Percentiles rank a stretch among this genome's conserved stretches.
phyloP scores from a whole-genome alignment of 257 asterid genomes.

The Avicennia marina region DNA sequence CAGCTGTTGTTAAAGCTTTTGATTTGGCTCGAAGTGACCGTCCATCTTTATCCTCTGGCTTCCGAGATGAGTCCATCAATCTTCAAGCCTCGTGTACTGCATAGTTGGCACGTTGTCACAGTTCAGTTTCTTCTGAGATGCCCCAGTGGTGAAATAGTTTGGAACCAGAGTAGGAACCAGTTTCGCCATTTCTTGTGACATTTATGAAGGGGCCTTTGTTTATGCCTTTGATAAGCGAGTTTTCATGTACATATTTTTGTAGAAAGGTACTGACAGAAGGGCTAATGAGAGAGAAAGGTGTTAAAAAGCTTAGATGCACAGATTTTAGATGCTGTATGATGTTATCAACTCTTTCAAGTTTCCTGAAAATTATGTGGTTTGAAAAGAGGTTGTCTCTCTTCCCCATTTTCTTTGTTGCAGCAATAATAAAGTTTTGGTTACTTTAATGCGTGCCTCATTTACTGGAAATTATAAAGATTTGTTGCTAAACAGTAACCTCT shows the following conservation, averaged over 20 bases:
- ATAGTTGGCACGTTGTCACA: not conserved
- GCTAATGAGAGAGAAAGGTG: too few species aligned
- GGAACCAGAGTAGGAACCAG: not conserved
- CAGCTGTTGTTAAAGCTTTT: not conserved
- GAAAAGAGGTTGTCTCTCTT: not conserved
- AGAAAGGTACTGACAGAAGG: conserved; percentile 11
- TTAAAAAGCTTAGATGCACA: conserved; percentile 9
- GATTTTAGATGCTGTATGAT: conserved; percentile 12
- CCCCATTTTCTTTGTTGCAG: not conserved
- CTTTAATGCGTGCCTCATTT: too few species aligned
- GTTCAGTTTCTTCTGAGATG: not conserved
- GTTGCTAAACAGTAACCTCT: too few species aligned
- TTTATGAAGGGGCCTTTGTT: not conserved
- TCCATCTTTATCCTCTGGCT: not conserved
- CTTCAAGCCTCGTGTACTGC: not conserved
- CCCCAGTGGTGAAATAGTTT: too few species aligned
- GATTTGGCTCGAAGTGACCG: not conserved
- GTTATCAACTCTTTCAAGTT: conserved; percentile 10
- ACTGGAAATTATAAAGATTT: too few species aligned
- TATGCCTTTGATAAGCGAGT: conserved; percentile 7
- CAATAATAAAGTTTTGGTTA: not conserved
- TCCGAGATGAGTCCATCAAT: not conserved
- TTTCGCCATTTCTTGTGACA: not conserved
- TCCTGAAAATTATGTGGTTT: not conserved
- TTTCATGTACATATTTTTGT: conserved; percentile 21